Evolutionary conservation across 257 asterid genomes (phyloP), one percentile per base, ranked within the genome.

Genomic region (Przewalskia tangutica): DNA sequence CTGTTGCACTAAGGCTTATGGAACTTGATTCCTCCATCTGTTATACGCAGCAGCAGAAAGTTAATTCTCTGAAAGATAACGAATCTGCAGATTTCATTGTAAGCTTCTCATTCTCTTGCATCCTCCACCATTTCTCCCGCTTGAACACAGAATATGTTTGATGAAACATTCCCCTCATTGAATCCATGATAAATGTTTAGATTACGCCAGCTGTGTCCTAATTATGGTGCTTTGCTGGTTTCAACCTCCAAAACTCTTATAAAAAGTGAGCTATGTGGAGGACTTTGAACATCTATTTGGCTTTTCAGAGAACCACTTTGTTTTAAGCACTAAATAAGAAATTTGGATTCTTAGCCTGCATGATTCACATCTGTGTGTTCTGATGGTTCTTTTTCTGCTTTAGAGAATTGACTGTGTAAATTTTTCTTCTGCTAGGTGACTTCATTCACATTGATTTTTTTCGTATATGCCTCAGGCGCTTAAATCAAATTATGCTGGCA

Each of bases 1-100:
- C 98, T 42, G 97, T 93, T 79, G 94, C 92, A 27, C 85, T 93
- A 58, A 89, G 97, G 91, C 89, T 93, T 81, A 88, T 90, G 95
- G 98, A 93, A 77, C 85, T 95, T 11, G 97, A 95, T 85, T 2
- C 87, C 55, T 91, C 97, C 83, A 88, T 93, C 83, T 90, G 64
- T 84, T 93, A 93, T 78, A 81, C 91, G 0, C 82, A 76, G 67
- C 85, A 81, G 32, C 95, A 87, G 86, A 90, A 85, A 84, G 88
- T 86, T 64, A 89, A 88, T 85, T 77, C 67, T 68, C 85, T 82
- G 42, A 88, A 85, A 27, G 86, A 88, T 11, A 77, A 77, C 40
- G 89, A 77, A 86, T 68, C 89, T 55, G 86, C 85, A 20, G 16
- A 85, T 78, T 81, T 84, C 81, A 79, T 46, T 77, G 97, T 91